Evolutionary conservation across 345 rosid species (phyloP).

Genomic region (Camelina sativa): DNA sequence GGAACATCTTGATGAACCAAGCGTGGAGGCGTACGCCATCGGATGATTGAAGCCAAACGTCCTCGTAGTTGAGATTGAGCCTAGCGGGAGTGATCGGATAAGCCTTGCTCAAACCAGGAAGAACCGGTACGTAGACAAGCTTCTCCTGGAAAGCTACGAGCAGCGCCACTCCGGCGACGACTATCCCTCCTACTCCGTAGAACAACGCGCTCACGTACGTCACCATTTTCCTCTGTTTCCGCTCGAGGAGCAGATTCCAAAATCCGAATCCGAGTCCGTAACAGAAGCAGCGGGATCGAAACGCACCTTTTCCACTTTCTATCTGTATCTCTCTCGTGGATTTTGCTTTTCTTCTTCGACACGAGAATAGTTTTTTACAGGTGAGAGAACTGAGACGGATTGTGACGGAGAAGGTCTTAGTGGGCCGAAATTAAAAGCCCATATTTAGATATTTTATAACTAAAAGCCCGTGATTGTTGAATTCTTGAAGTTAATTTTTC

Average conservation of each 20-base stretch:
- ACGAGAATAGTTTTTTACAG: neutral
- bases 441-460: too few relatives aligned
- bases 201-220: slow-evolving; percentile 71
- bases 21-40: slow-evolving; percentile 94
- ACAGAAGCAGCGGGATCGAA: slow-evolving; percentile 27
- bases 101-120: slow-evolving; percentile 88
- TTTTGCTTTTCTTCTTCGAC: slow-evolving; percentile 34
- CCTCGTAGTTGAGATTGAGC: slow-evolving; percentile 80
- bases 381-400: neutral
- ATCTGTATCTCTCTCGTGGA: slow-evolving; percentile 16
- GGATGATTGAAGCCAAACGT: slow-evolving; percentile 93
- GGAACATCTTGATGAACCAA: slow-evolving; percentile 91
- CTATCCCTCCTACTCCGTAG: slow-evolving; percentile 90
- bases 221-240: slow-evolving; percentile 54
- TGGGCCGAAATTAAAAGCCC: slow-evolving; percentile 26
- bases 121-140: slow-evolving; percentile 93
- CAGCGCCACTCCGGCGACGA: slow-evolving; percentile 86
- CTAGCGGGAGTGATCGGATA: slow-evolving; percentile 84
- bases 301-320: slow-evolving; percentile 14
- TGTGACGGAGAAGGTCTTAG: neutral
- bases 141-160: slow-evolving; percentile 95
- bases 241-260: slow-evolving; percentile 10
- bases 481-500: too few relatives aligned
- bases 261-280: slow-evolving; percentile 15
- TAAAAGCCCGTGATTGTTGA: too few relatives aligned